Conservation (phyloP, 2,329 filamentous ascomycete species). For the Diaporthe nobilis region DNA sequence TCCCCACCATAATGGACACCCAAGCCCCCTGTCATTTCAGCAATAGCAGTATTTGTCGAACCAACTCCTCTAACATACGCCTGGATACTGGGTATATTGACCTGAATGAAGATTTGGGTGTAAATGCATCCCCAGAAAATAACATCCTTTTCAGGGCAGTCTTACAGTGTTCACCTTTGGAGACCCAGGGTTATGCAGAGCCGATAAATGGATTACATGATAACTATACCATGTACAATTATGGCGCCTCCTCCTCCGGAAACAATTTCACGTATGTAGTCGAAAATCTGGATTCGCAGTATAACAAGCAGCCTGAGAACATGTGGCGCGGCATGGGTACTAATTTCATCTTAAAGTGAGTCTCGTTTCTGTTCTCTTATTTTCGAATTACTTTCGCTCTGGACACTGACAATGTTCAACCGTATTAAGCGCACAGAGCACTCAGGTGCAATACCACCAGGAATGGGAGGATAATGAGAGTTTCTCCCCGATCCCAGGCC, state of each 20-base stretch:
- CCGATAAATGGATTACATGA: background rate
- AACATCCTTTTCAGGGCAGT: conserved; percentile 36
- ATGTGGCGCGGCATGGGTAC: fast-evolving
- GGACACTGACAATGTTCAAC: no score
- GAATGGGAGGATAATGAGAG: background rate
- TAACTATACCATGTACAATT: conserved; percentile 34
- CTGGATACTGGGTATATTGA: conserved; percentile 43
- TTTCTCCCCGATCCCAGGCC: background rate
- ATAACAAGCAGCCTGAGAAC: background rate
- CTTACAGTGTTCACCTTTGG: conserved; percentile 29
- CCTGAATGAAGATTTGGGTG: conserved; percentile 43
- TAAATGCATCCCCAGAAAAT: conserved; percentile 43
- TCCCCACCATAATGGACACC: background rate
- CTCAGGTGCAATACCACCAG: background rate
- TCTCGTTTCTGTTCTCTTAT: no score
- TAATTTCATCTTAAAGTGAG: background rate
- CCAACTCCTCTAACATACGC: conserved; percentile 19
- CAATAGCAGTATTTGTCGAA: conserved; percentile 33
- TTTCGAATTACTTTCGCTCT: no score
- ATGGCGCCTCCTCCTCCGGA: background rate
- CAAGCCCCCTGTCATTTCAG: conserved; percentile 44
- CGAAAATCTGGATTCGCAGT: background rate
- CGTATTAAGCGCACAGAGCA: no score
- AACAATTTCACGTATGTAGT: background rate
- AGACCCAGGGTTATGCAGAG: conserved; percentile 14